Conservation (phyloP, 176 grass and related monocot genomes). For the Microstegium vimineum region DNA sequence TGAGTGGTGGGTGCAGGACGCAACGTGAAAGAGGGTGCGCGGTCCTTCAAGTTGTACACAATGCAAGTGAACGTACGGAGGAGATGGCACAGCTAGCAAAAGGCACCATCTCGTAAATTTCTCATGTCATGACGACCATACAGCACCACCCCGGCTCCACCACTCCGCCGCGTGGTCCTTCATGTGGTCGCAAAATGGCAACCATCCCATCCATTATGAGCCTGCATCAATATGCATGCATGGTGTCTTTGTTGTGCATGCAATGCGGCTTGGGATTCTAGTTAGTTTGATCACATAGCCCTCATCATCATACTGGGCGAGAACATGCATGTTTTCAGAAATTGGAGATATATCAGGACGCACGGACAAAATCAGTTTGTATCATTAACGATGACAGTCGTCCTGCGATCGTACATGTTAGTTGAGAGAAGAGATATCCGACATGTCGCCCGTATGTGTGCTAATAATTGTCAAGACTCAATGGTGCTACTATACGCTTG, state of each 20-base stretch:
- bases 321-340: neutral
- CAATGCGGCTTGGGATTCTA: neutral
- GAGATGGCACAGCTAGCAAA: conserved; percentile 40
- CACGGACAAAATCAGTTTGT: neutral
- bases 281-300: neutral
- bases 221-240: neutral
- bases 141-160: conserved; percentile 16
- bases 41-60: conserved; percentile 25
- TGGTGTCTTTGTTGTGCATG: neutral
- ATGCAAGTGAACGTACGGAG: neutral
- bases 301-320: neutral
- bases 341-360: neutral
- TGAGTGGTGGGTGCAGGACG: neutral
- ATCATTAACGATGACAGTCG: conserved; percentile 13
- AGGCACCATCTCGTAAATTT: conserved; percentile 18
- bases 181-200: conserved; percentile 36
- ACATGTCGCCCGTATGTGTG: conserved; percentile 11
- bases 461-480: neutral
- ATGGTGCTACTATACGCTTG: neutral
- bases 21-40: neutral
- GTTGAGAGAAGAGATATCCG: conserved; percentile 5
- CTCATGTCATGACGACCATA: conserved; percentile 19
- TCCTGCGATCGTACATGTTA: neutral
- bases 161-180: conserved; percentile 18
- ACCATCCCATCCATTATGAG: conserved; percentile 23